These are phyloP conservation scores for Dendrobium nobile DNA, from an alignment of 106 monocot species.

Conservation along the genomic window DNA sequence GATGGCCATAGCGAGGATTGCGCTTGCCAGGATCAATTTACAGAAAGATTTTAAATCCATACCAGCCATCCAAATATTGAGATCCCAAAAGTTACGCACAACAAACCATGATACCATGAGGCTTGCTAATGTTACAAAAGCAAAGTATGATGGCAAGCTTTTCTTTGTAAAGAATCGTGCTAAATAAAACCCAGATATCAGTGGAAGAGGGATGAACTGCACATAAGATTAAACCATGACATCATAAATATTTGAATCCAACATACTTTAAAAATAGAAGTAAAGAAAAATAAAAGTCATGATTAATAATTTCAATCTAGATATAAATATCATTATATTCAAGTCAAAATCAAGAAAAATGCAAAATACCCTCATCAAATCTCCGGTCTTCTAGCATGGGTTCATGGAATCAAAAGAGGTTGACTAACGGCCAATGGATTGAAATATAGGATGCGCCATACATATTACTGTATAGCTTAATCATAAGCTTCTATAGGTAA, in stretches of 20 bases:
- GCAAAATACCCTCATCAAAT: neutral
- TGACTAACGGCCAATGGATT: neutral
- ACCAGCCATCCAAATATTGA: constrained; percentile 96
- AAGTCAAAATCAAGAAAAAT: constrained; percentile 1
- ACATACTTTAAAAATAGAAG: neutral
- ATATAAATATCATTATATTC: neutral
- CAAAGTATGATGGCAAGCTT: constrained; percentile 67
- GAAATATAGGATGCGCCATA: neutral
- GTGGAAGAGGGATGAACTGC: constrained; percentile 88
- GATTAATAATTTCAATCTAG: neutral
- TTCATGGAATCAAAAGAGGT: neutral
- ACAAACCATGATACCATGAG: constrained; percentile 98
- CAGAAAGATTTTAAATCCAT: constrained; percentile 91
- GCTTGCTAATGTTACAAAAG: constrained; percentile 67
- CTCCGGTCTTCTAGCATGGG: neutral
- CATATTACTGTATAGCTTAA: neutral
- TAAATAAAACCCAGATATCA: constrained; percentile 83
- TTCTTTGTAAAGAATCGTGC: constrained; percentile 91
- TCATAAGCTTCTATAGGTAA: neutral
- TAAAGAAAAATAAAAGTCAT: neutral
- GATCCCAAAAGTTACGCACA: constrained; percentile 89
- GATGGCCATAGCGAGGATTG: constrained; percentile 69
- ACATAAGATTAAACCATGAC: constrained; percentile 10
- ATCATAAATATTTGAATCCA: constrained; percentile 3
- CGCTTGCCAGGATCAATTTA: constrained; percentile 67